Percentiles rank a stretch among this genome's conserved stretches.
Evolutionary conservation across 2,329 filamentous ascomycete genomes (phyloP).

Genomic region (Ascomycota sp.): DNA sequence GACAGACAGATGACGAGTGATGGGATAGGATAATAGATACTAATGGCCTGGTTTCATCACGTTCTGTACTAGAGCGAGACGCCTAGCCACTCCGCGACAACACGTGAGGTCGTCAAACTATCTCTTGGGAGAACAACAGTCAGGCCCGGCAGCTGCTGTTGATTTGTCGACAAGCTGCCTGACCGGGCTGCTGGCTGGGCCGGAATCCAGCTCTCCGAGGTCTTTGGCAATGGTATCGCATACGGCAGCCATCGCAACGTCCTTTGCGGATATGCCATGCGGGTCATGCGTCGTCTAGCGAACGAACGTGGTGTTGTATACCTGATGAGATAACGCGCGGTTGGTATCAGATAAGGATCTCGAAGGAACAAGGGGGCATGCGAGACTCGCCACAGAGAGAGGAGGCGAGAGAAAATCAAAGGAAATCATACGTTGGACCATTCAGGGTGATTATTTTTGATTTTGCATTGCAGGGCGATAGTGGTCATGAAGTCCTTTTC

Average conservation of each 20-base stretch:
- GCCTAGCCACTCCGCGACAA: not conserved
- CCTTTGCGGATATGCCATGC: conserved; percentile 41
- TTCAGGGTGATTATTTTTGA: conserved; percentile 52
- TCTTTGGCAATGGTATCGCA: conserved; percentile 39
- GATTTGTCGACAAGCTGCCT: conserved; percentile 26
- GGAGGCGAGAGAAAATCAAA: not conserved
- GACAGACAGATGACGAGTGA: no score
- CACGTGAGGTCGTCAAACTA: not conserved
- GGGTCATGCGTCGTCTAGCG: conserved; percentile 56
- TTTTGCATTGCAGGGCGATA: conserved; percentile 45
- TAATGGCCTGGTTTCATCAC: no score
- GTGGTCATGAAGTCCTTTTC: conserved; percentile 62
- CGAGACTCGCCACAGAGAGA: no score
- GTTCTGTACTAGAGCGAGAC: no score
- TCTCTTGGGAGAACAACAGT: conserved; percentile 21
- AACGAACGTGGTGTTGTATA: conserved; percentile 50
- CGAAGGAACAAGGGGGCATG: no score
- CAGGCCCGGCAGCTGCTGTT: conserved; percentile 26
- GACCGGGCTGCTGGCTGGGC: conserved; percentile 14
- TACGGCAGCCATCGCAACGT: conserved; percentile 37
- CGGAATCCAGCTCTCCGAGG: conserved; percentile 30
- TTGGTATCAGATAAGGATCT: no score
- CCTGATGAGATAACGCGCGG: conserved; percentile 16
- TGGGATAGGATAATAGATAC: no score
- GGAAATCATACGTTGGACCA: conserved; percentile 44